phyloP scores from a whole-genome alignment of 2,329 filamentous ascomycete species.

The Colletotrichum aenigma region DNA sequence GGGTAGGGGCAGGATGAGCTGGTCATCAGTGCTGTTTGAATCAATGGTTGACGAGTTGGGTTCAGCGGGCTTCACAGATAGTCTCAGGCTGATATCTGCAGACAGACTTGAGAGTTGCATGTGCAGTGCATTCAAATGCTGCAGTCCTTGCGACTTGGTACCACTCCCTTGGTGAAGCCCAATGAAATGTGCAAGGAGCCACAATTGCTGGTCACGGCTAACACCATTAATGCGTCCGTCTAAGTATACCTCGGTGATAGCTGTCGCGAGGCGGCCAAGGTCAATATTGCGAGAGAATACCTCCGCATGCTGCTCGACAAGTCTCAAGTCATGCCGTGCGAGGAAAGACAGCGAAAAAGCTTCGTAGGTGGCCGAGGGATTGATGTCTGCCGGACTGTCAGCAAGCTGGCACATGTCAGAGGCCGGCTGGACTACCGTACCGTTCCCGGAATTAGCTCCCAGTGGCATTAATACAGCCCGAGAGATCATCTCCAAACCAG shows the following conservation, averaged over 20 bases:
- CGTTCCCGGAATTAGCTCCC: conserved; percentile 14
- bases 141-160: conserved; percentile 36
- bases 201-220: conserved; percentile 54
- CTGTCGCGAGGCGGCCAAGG: conserved; percentile 42
- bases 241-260: conserved; percentile 42
- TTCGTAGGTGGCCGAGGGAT: conserved; percentile 30
- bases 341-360: conserved; percentile 45
- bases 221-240: conserved; percentile 25
- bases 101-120: conserved; percentile 57
- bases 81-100: conserved; percentile 52
- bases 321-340: conserved; percentile 34
- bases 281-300: conserved; percentile 41
- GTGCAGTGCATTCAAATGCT: conserved; percentile 57
- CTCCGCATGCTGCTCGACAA: conserved; percentile 45
- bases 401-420: neutral
- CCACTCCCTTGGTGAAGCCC: conserved; percentile 51
- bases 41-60: conserved; percentile 13
- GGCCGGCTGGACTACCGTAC: neutral
- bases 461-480: conserved; percentile 23
- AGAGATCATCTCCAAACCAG: conserved; percentile 20
- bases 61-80: conserved; percentile 29
- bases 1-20: conserved; percentile 41
- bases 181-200: conserved; percentile 72
- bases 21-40: conserved; percentile 24
- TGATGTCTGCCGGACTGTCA: neutral